Conservation (phyloP, 2,329 filamentous ascomycete species). For the Cladosporium sp. region DNA sequence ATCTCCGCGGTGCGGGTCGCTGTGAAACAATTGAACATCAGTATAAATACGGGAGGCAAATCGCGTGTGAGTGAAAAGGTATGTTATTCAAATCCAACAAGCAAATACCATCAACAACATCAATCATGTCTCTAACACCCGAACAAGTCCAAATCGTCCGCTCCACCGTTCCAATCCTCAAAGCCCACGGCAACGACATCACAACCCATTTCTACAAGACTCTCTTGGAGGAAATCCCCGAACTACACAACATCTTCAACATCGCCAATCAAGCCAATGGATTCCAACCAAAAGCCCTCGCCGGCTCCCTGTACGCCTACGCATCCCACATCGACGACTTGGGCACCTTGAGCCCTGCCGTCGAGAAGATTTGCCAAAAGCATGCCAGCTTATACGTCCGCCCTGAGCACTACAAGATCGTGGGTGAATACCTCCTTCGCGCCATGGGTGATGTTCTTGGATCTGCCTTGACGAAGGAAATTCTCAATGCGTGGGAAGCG, state of each 20-base stretch:
- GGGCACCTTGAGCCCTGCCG: conserved; percentile 49
- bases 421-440: conserved; percentile 63
- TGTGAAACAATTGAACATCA: background rate
- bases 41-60: background rate
- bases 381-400: conserved; percentile 66
- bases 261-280: conserved; percentile 62
- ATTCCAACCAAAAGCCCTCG: conserved; percentile 65
- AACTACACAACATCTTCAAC: conserved; percentile 68
- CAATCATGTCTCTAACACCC: conserved; percentile 48
- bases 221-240: conserved; percentile 61
- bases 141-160: conserved; percentile 62
- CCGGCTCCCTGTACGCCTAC: conserved; percentile 64
- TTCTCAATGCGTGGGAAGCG: conserved; percentile 62
- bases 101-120: background rate
- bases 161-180: conserved; percentile 64
- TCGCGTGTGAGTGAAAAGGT: background rate
- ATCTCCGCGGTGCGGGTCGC: conserved; percentile 8
- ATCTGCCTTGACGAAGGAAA: conserved; percentile 59
- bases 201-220: conserved; percentile 68
- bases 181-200: conserved; percentile 63
- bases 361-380: conserved; percentile 71
- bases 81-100: background rate
- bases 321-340: conserved; percentile 68
- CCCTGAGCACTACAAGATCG: conserved; percentile 65
- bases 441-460: conserved; percentile 65